Evolutionary conservation across 768 basidiomycete genomes (phyloP).

Genomic region (Podaxis sp.): DNA sequence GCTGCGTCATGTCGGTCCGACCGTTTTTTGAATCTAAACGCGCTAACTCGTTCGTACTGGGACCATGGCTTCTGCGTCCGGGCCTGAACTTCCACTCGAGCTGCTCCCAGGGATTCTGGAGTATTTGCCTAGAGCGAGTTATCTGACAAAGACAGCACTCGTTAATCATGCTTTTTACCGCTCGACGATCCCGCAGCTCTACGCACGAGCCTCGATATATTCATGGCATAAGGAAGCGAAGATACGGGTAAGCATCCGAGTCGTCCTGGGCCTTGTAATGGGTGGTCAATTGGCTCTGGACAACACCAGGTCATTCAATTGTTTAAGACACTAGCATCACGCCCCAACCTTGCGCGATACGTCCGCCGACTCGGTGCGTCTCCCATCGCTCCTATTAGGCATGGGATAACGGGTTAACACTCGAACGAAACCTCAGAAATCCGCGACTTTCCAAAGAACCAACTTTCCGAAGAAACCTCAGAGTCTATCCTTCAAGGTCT

Average conservation of each 20-base stretch:
- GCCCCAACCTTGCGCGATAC: conserved; percentile 51
- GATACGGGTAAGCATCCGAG: conserved; percentile 37
- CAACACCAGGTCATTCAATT: conserved; percentile 50
- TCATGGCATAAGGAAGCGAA: conserved; percentile 71
- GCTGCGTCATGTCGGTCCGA: background rate
- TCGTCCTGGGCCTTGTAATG: background rate
- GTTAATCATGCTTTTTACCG: conserved; percentile 53
- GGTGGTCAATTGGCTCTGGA: background rate
- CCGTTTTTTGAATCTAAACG: background rate
- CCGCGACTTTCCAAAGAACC: conserved; percentile 64
- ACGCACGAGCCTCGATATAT: conserved; percentile 56
- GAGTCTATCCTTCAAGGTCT: conserved; percentile 45
- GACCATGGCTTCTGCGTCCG: background rate
- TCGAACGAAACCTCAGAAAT: conserved; percentile 42
- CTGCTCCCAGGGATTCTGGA: conserved; percentile 53
- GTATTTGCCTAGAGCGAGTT: conserved; percentile 45
- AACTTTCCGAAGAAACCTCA: conserved; percentile 29
- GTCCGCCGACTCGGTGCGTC: conserved; percentile 56
- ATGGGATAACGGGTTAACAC: background rate
- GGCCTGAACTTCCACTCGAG: conserved; percentile 58
- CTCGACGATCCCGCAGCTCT: conserved; percentile 49
- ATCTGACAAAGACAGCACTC: conserved; percentile 48
- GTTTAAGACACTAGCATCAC: conserved; percentile 55
- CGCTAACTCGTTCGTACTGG: background rate
- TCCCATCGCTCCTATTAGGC: background rate